Conservation (phyloP, 2,329 filamentous ascomycete species). For the Fusarium zealandicum region DNA sequence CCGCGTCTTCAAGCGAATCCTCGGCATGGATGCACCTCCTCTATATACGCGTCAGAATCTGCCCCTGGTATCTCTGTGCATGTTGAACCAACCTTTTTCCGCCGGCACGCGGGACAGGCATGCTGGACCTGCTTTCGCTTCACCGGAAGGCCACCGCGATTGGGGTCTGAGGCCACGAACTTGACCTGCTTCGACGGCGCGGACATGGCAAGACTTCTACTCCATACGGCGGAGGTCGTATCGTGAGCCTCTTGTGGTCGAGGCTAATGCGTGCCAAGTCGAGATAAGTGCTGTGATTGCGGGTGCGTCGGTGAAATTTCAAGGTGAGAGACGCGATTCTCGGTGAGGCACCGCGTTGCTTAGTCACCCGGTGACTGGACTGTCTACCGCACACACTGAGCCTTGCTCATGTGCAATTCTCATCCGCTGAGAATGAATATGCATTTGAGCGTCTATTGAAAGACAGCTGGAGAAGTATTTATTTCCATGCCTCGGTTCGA, state of each 20-base stretch:
- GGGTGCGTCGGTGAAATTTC: slow-evolving; percentile 17
- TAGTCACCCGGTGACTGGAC: slow-evolving; percentile 26
- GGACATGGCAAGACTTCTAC: slow-evolving; percentile 21
- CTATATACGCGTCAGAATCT: slow-evolving; percentile 34
- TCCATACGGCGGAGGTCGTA: slow-evolving; percentile 5
- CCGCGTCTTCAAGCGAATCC: slow-evolving; percentile 42
- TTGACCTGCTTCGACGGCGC: slow-evolving; percentile 51
- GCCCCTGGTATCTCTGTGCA: not conserved
- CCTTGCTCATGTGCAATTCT: no score
- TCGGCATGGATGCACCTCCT: slow-evolving; percentile 55
- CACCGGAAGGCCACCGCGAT: slow-evolving; percentile 58
- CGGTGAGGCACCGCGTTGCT: slow-evolving; percentile 17
- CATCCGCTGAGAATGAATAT: no score
- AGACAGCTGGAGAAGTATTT: no score
- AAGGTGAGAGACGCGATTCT: slow-evolving; percentile 25
- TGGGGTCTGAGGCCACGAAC: slow-evolving; percentile 63
- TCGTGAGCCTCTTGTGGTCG: slow-evolving; percentile 2
- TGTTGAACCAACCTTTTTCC: slow-evolving; percentile 55
- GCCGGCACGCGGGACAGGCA: slow-evolving; percentile 63
- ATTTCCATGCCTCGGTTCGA: no score
- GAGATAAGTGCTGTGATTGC: slow-evolving; percentile 2
- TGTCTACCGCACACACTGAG: no score
- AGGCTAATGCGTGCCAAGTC: slow-evolving; percentile 14
- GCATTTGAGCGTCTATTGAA: no score
- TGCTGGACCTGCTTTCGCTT: slow-evolving; percentile 68